A percentile compares a stretch with the other conserved stretches of the same genome.
Evolutionary conservation across 2,329 filamentous ascomycete species (phyloP).

Genomic region (Aspergillus fumigatus): DNA sequence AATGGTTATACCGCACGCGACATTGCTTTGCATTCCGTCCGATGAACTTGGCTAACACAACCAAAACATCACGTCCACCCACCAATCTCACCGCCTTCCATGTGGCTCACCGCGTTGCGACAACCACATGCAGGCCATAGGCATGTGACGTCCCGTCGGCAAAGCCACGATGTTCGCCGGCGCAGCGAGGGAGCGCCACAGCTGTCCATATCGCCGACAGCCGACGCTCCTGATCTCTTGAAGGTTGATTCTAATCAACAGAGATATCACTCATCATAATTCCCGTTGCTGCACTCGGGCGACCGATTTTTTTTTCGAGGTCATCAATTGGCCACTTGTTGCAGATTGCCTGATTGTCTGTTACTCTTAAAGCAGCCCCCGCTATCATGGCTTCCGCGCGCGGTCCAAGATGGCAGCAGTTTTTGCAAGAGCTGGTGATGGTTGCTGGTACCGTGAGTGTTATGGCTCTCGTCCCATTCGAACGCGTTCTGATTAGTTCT

Average conservation of each 20-base stretch:
- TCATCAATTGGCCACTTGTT: background rate
- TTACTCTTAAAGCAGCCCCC: background rate
- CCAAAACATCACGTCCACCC: background rate
- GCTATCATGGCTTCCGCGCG: constrained; percentile 40
- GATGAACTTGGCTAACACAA: background rate
- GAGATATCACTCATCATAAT: constrained; percentile 2
- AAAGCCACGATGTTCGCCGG: constrained; percentile 13
- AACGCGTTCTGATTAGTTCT: background rate
- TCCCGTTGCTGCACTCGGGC: constrained; percentile 7
- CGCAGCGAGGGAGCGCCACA: constrained; percentile 14
- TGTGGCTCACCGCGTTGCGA: background rate
- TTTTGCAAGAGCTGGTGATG: constrained; percentile 45
- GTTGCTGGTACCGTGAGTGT: constrained; percentile 43
- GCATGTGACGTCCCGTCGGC: constrained; percentile 17
- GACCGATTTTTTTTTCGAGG: background rate
- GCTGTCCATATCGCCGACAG: constrained; percentile 8
- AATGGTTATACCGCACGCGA: constrained; percentile 1
- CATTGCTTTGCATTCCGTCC: background rate
- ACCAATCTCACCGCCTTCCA: constrained; percentile 1
- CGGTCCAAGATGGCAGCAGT: constrained; percentile 43
- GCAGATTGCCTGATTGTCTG: background rate
- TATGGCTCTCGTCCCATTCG: background rate
- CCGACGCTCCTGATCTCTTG: background rate
- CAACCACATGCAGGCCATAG: constrained; percentile 17
- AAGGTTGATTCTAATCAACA: background rate